A percentile compares a stretch with the other conserved stretches of the same genome.
Evolutionary conservation across 2,329 filamentous ascomycete genomes (phyloP).

Genomic region (Beauveria asiatica): DNA sequence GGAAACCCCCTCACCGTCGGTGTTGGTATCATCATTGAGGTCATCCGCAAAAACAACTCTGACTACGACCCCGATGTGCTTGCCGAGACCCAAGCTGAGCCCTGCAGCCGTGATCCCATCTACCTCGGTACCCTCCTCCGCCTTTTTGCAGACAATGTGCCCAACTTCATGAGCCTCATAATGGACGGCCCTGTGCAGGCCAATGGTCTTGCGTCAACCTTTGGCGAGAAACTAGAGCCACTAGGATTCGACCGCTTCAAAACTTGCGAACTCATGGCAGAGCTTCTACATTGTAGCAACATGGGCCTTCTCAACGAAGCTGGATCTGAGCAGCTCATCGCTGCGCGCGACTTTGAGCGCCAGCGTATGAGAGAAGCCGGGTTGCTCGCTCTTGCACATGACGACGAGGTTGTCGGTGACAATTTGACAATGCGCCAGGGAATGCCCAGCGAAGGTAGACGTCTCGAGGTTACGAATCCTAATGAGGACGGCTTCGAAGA

Average conservation of each 20-base stretch:
- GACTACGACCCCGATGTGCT: constrained; percentile 94
- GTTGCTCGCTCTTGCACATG: constrained; percentile 44
- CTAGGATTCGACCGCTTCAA: constrained; percentile 97
- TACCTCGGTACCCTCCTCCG: constrained; percentile 87
- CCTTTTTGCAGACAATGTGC: constrained; percentile 82
- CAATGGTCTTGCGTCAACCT: constrained; percentile 73
- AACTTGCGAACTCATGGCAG: constrained; percentile 97
- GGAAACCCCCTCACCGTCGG: constrained; percentile 93
- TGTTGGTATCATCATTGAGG: constrained; percentile 95
- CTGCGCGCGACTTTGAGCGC: constrained; percentile 69
- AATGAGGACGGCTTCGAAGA: constrained; percentile 93
- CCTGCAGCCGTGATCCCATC: constrained; percentile 84
- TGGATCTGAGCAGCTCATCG: constrained; percentile 82
- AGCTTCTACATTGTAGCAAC: constrained; percentile 94
- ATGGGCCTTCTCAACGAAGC: constrained; percentile 93
- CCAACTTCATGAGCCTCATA: constrained; percentile 88
- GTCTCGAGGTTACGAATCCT: constrained; percentile 70
- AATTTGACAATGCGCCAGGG: constrained; percentile 51
- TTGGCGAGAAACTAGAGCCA: constrained; percentile 84
- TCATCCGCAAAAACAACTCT: constrained; percentile 98
- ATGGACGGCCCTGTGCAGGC: constrained; percentile 67
- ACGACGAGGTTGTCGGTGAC: constrained; percentile 40
- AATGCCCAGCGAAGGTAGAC: constrained; percentile 52
- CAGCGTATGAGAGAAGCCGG: constrained; percentile 72
- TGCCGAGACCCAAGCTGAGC: constrained; percentile 67